phyloP scores from a whole-genome alignment of 352 stramenopile species.

The Pythium guiyangense region DNA sequence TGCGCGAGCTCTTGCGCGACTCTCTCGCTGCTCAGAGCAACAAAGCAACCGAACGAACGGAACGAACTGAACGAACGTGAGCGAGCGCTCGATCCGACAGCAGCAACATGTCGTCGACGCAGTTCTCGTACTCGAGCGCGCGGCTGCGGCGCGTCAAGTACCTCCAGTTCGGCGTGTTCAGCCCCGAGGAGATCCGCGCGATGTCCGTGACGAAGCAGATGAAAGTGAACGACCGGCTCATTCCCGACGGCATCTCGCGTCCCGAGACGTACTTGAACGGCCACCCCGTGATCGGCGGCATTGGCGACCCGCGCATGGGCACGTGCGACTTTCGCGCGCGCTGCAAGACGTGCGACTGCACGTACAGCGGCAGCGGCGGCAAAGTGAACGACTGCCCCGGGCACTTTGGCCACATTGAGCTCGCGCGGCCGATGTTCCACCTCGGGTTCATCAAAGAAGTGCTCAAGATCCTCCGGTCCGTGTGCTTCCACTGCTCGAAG shows the following conservation, averaged over 20 bases:
- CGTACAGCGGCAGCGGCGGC: conserved; percentile 86
- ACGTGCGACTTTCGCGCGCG: conserved; percentile 86
- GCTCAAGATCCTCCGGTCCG: conserved; percentile 90
- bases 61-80: too few relatives aligned
- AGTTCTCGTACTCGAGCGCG: conserved; percentile 96
- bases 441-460: conserved; percentile 97
- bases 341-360: conserved; percentile 92
- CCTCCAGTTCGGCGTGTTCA: conserved; percentile 98
- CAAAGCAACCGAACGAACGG: too few relatives aligned
- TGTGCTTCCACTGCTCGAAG: conserved; percentile 98
- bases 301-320: conserved; percentile 98
- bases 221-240: conserved; percentile 95
- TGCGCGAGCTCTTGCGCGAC: conserved; percentile 8
- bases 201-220: conserved; percentile 97
- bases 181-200: conserved; percentile 95
- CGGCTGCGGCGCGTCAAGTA: conserved; percentile 95
- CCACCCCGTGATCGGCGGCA: conserved; percentile 96
- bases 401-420: conserved; percentile 99
- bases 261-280: conserved; percentile 88
- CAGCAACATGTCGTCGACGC: conserved; percentile 61
- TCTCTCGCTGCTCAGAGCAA: too few relatives aligned
- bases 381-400: conserved; percentile 97
- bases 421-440: conserved; percentile 97
- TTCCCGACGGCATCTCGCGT: conserved; percentile 94
- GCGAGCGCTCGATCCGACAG: not conserved